Percentiles rank a stretch among this genome's conserved stretches.
Conservation (phyloP, 2,329 filamentous ascomycete species). For the Tolypocladium inflatum region DNA sequence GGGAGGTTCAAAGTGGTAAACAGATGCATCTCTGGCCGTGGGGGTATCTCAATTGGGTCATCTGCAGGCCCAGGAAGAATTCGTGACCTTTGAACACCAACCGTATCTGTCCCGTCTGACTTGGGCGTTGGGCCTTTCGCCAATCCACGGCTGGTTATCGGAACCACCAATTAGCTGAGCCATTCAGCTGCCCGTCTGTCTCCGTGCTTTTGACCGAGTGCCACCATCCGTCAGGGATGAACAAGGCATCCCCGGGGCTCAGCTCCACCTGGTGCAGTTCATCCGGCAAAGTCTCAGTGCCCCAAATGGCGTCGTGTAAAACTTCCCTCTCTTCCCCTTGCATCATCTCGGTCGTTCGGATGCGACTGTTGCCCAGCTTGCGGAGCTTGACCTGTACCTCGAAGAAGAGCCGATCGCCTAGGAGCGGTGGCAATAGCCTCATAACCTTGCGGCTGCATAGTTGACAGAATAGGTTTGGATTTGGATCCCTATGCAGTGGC, state of each 20-base stretch:
- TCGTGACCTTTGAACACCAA: not conserved
- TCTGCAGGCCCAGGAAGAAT: constrained; percentile 19
- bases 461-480: constrained; percentile 87
- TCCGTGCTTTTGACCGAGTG: constrained; percentile 32
- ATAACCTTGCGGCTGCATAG: constrained; percentile 64
- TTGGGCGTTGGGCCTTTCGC: constrained; percentile 4
- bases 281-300: constrained; percentile 14
- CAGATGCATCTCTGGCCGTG: constrained; percentile 39
- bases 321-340: constrained; percentile 58
- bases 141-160: constrained; percentile 14
- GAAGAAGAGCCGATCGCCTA: constrained; percentile 56
- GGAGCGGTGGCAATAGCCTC: constrained; percentile 56
- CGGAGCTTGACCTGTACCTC: constrained; percentile 33
- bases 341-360: constrained; percentile 90
- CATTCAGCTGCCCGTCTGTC: constrained; percentile 25
- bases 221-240: constrained; percentile 36
- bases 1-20: constrained; percentile 39
- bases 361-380: constrained; percentile 29
- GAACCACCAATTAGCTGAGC: constrained; percentile 38
- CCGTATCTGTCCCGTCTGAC: constrained; percentile 13
- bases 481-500: constrained; percentile 84
- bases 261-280: constrained; percentile 45
- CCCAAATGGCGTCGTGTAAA: constrained; percentile 66
- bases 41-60: constrained; percentile 42
- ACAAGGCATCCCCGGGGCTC: constrained; percentile 35